Base-by-base conservation (phyloP, 139 green algal species). In the Chlamydomonas incerta region DNA sequence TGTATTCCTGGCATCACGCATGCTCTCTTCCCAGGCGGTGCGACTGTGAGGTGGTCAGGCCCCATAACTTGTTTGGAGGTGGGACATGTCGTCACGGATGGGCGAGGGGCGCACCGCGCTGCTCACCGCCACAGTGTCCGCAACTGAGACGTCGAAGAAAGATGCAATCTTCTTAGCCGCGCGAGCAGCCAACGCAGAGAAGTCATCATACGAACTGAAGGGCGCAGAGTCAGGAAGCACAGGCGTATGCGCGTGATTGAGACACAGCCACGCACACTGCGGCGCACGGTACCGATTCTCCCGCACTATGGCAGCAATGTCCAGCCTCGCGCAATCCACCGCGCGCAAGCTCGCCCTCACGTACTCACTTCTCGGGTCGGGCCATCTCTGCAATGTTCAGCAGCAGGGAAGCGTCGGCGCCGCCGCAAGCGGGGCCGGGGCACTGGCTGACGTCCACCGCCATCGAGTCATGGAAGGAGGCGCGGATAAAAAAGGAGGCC, bases 351-450 rank as follows among this genome's bases (percentile, higher is more conserved):
- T 20, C 33, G n/a, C n/a, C n/a, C n/a, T n/a, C 18, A 26, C 3
- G 37, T 34, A 11, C 71, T 77, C 26, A 77, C 71, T 81, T 81
- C 31, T 81, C 73, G n/a, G 73, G 73, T 3, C 73, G 52, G 17
- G 17, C 55, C 52, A 81, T 55, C 73, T 81, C 73, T 0, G 69
- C 73, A 2, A 55, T 21, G 14, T 31, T 81, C 5, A 81, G 73
- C 20, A 81, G 33, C 73, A 81, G 73, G 13, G 73, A 81, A 18
- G 33, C 35, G 55, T 81, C 73, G 3, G 55, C n/a, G 1, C 52
- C 55, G 73, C 55, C 55, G 73, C 55, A 68, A 31, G 31, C 33
- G 52, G 73, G 52, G 10, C 55, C 55, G 28, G 55, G 73, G 31
- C 55, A 81, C 24, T 28, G 13, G 9, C 15, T 28, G 17, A 35